phyloP scores from a whole-genome alignment of 306 rosid species.

The Carpinus viminea region DNA sequence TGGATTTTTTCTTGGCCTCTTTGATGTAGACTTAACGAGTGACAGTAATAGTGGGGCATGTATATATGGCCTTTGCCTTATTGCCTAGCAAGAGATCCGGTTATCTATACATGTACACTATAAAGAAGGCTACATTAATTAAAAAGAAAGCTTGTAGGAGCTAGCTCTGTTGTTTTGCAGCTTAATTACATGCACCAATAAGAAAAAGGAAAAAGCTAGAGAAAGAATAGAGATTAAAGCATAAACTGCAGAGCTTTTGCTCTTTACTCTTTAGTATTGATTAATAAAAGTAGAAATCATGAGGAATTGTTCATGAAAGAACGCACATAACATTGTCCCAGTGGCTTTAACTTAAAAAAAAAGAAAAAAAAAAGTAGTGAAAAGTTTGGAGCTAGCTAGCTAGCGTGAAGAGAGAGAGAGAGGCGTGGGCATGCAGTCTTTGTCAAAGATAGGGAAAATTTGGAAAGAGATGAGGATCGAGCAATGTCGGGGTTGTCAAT shows the following conservation, averaged over 20 bases:
- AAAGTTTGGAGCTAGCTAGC: neutral
- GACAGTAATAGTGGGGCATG: too few species aligned
- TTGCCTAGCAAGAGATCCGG: too few species aligned
- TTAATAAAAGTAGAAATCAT: neutral
- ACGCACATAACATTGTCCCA: neutral
- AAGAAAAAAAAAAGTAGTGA: neutral
- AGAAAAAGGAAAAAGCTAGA: neutral
- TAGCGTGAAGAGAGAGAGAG: neutral
- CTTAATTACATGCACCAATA: neutral
- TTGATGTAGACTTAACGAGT: too few species aligned
- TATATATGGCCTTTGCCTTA: too few species aligned
- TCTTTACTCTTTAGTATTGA: neutral
- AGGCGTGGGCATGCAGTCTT: slow-evolving; percentile 8
- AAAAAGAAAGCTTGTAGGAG: neutral
- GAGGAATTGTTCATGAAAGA: neutral
- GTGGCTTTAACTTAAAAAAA: neutral
- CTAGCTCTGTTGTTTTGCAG: neutral
- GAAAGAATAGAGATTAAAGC: neutral
- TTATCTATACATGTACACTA: too few species aligned
- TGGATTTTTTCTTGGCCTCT: too few species aligned
- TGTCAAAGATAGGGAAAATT: slow-evolving; percentile 24
- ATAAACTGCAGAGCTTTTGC: neutral
- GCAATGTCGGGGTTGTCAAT: slow-evolving; percentile 34
- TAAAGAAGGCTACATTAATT: too few species aligned
- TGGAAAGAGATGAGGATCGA: slow-evolving; percentile 6